Conservation (phyloP, 345 rosid genomes). For the Psidium guajava region DNA sequence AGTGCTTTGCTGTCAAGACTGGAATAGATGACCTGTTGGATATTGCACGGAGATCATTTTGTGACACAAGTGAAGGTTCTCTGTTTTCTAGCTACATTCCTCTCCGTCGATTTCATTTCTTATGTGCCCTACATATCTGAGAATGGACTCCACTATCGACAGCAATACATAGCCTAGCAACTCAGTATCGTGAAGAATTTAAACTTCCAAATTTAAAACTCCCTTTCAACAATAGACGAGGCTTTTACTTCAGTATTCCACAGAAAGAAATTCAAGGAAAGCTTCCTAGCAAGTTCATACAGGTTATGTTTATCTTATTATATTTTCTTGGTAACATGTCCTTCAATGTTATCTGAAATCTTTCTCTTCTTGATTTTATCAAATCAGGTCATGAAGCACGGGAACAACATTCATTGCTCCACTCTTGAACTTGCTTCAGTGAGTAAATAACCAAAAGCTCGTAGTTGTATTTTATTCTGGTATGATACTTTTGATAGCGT, state of each 20-base stretch:
- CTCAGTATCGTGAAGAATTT: constrained; percentile 81
- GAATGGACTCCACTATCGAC: constrained; percentile 2
- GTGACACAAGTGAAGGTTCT: constrained; percentile 94
- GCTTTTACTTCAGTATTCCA: constrained; percentile 94
- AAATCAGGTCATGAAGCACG: constrained; percentile 74
- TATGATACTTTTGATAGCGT: not conserved
- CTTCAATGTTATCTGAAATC: constrained; percentile 2
- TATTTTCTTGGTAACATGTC: not conserved
- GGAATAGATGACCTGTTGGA: constrained; percentile 93
- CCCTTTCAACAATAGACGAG: constrained; percentile 92
- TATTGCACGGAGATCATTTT: constrained; percentile 87
- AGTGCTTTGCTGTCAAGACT: constrained; percentile 94
- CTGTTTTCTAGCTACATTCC: not conserved
- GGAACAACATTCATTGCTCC: constrained; percentile 87
- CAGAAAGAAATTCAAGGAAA: constrained; percentile 78
- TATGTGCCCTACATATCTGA: not conserved
- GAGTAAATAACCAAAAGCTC: constrained; percentile 22
- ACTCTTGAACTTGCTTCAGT: constrained; percentile 94
- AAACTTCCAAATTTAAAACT: constrained; percentile 80
- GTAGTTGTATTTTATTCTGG: not conserved
- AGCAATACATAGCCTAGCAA: constrained; percentile 91
- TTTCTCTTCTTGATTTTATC: constrained; percentile 9
- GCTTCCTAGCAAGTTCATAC: constrained; percentile 89
- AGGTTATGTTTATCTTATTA: constrained; percentile 32
- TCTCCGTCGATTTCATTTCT: not conserved